Percentiles rank a stretch among this genome's conserved stretches.
Evolutionary conservation across 768 basidiomycete genomes (phyloP).

Genomic region (Amanita jacksonii): DNA sequence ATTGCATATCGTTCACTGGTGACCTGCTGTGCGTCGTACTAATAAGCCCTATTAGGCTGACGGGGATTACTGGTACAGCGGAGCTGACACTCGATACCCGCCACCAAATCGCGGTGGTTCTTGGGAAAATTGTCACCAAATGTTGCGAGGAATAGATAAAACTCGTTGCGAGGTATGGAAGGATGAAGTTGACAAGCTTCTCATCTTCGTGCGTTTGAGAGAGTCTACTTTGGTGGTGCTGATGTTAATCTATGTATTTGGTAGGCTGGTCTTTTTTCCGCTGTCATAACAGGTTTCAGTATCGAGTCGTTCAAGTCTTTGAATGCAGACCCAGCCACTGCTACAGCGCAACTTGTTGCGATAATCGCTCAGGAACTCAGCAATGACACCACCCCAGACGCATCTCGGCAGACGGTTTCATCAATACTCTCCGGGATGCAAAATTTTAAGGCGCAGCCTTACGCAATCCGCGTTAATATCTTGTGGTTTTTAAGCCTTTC

Average conservation of each 20-base stretch:
- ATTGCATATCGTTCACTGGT: background rate
- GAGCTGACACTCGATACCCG: background rate
- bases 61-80: background rate
- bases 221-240: background rate
- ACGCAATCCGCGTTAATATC: constrained; percentile 6
- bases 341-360: constrained; percentile 1
- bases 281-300: constrained; percentile 15
- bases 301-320: constrained; percentile 14
- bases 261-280: constrained; percentile 19
- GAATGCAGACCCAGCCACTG: constrained; percentile 11
- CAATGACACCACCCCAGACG: background rate
- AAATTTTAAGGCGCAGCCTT: background rate
- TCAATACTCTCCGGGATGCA: background rate
- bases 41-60: too few species aligned
- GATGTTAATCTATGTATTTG: background rate
- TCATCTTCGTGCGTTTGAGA: constrained; percentile 15
- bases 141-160: background rate
- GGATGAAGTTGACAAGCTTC: constrained; percentile 13
- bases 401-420: background rate
- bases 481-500: constrained; percentile 8
- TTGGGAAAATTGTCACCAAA: background rate
- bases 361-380: background rate
- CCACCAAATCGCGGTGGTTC: background rate
- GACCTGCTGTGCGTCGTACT: too few species aligned
- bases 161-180: constrained; percentile 11